Conservation (phyloP, 1,139 yeast species). For the Arxiozyma bovina region DNA sequence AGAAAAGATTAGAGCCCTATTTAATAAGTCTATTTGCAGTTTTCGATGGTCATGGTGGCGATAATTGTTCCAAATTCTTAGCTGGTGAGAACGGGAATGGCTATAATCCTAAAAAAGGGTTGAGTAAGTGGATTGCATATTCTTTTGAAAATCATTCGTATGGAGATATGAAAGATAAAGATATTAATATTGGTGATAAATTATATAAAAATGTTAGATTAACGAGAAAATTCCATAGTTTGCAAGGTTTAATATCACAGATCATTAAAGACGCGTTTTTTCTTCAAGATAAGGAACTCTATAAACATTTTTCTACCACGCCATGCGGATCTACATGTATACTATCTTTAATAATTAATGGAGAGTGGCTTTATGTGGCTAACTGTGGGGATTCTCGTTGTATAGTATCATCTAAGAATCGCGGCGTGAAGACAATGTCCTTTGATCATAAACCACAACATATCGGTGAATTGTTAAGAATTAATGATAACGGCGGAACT, state of each 20-base stretch:
- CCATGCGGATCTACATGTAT: slow-evolving; percentile 68
- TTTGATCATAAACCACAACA: slow-evolving; percentile 72
- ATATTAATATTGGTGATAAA: slow-evolving; percentile 1
- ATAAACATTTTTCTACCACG: slow-evolving; percentile 34
- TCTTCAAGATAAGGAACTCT: slow-evolving; percentile 47
- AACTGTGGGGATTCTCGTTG: slow-evolving; percentile 73
- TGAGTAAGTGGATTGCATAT: slow-evolving; percentile 26
- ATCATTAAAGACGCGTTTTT: slow-evolving; percentile 45
- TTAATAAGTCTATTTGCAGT: slow-evolving; percentile 57
- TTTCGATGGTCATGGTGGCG: slow-evolving; percentile 78
- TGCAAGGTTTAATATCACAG: slow-evolving; percentile 37
- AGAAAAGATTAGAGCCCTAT: slow-evolving; percentile 19
- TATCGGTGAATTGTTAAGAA: slow-evolving; percentile 65
- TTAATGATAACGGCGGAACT: slow-evolving; percentile 66
- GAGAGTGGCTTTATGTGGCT: slow-evolving; percentile 43
- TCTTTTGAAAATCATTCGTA: slow-evolving; percentile 28
- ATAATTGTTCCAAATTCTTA: slow-evolving; percentile 48
- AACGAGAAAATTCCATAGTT: slow-evolving; percentile 22
- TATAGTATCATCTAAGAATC: slow-evolving; percentile 38
- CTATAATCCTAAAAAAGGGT: slow-evolving; percentile 16
- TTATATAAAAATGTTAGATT: slow-evolving; percentile 12
- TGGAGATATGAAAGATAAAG: slow-evolving; percentile 12
- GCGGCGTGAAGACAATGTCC: slow-evolving; percentile 49
- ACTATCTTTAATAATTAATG: slow-evolving; percentile 44
- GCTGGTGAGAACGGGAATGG: slow-evolving; percentile 12